phyloP scores from a whole-genome alignment of 805 yeast genomes.

The Yueomyces sp. region DNA sequence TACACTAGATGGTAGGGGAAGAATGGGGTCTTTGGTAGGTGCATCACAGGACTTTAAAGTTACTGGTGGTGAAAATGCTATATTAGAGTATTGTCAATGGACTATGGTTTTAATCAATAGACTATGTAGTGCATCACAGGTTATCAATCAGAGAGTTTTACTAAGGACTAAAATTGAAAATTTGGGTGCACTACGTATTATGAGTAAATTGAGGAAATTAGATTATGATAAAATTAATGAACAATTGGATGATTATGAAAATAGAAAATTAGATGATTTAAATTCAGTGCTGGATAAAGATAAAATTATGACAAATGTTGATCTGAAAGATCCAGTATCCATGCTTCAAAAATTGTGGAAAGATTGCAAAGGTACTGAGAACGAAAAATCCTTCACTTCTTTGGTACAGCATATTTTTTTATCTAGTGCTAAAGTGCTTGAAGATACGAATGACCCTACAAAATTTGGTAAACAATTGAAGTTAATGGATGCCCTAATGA shows the following conservation, averaged over 20 bases:
- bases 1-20: conserved; percentile 75
- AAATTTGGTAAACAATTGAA: conserved; percentile 26
- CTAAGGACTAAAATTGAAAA: conserved; percentile 22
- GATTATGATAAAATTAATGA: conserved; percentile 51
- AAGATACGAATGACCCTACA: conserved; percentile 14
- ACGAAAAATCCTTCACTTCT: conserved; percentile 35
- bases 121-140: conserved; percentile 16
- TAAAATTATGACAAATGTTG: conserved; percentile 26
- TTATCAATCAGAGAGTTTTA: conserved; percentile 21
- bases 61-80: conserved; percentile 29
- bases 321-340: conserved; percentile 48
- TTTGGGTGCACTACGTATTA: conserved; percentile 18
- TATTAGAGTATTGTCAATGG: conserved; percentile 22
- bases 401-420: conserved; percentile 28
- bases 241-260: conserved; percentile 52
- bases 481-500: conserved; percentile 57
- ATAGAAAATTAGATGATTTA: conserved; percentile 25
- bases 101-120: conserved; percentile 21
- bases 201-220: conserved; percentile 38
- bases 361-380: conserved; percentile 43
- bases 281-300: conserved; percentile 15
- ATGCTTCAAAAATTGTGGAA: conserved; percentile 37
- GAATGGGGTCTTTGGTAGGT: conserved; percentile 82
- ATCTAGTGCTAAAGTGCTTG: conserved; percentile 16
- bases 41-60: conserved; percentile 69